These are phyloP conservation scores for Penicillium paxilli DNA, from an alignment of 495 filamentous ascomycete genomes.

Conservation along the genomic window DNA sequence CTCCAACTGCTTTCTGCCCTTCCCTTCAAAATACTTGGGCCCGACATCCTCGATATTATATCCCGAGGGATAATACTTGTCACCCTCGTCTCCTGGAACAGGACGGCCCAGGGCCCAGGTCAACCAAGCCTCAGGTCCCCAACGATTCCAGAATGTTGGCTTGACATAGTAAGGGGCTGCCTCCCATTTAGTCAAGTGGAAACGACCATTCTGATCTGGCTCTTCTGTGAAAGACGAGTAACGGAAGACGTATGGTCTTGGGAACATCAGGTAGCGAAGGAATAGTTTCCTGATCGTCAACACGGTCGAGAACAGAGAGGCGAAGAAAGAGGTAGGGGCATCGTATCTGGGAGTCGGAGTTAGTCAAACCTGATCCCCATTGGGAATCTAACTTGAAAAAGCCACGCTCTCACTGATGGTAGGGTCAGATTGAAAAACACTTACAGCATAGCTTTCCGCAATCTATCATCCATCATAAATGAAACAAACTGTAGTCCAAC, in stretches of 20 bases:
- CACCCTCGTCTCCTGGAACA: conserved; percentile 59
- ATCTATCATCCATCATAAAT: conserved; percentile 62
- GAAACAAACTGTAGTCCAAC: conserved; percentile 52
- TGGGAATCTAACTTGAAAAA: no score
- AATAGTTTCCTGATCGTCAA: conserved; percentile 50
- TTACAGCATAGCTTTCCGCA: conserved; percentile 66
- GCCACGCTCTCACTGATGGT: background rate
- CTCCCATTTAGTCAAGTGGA: conserved; percentile 50
- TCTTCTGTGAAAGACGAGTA: conserved; percentile 38
- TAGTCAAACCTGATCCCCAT: background rate
- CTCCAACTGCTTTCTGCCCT: conserved; percentile 43
- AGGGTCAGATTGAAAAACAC: conserved; percentile 22
- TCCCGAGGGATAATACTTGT: conserved; percentile 57
- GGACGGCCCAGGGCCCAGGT: conserved; percentile 55
- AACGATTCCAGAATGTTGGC: conserved; percentile 61
- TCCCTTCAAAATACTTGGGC: conserved; percentile 55
- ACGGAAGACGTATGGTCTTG: conserved; percentile 50
- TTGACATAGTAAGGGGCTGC: conserved; percentile 61
- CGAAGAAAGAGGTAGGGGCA: conserved; percentile 37
- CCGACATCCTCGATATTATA: conserved; percentile 60
- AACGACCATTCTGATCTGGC: conserved; percentile 49
- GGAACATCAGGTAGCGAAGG: conserved; percentile 56
- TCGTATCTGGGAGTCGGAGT: conserved; percentile 37
- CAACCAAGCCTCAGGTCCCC: conserved; percentile 55
- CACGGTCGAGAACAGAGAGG: conserved; percentile 37